Evolutionary conservation across 2,329 filamentous ascomycete genomes (phyloP), one percentile per base, ranked within the genome.

Genomic region (Ceratocystis huliohia): DNA sequence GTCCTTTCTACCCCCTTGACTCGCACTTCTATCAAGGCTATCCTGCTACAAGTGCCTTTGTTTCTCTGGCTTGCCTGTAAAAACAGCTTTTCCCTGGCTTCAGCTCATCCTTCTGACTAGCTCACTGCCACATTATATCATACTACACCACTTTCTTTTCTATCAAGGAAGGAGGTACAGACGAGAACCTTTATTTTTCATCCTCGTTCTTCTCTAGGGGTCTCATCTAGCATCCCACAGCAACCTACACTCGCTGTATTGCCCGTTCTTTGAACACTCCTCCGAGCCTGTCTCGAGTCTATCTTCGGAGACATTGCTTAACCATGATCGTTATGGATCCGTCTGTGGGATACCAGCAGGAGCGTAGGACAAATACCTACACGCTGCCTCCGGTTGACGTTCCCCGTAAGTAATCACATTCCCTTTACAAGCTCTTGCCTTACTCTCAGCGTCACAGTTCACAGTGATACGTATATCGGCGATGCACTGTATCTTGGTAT

Each of bases 371-470:
- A 65, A 68, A 57, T 17, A 7, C 62, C 69, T 70, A 66, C 71
- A 70, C 61, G 67, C 65, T 69, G 68, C 72, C 67, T 69, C 70
- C 67, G 68, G 61, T 67, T 70, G 67, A 72, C 69, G 56, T 72
- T 70, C 70, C 72, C 72, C 68, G 72, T 72, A 69, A 73, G 73
- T 72, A 37, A 67, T 72, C 74, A 72, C 74, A 71, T 10, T 25
- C 33, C 53, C 2, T 28, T 6, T 61, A 20, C 37, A 8, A n/a
- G n/a, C 10, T 46, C n/a, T 41, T n/a, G 5, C 22, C 41, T 13
- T 44, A 13, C 63, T 5, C 48, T 13, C 20, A 4, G 5, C 25
- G 20, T 53, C 20, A 25, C 48, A 17, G 20, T 25, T 20, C 8
- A n/a, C 48, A 53, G 48, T 53, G 48, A 22, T 37, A 8, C 53